phyloP scores from a whole-genome alignment of 1,284 basidiomycete species.

The Cryptococcus sp. region DNA sequence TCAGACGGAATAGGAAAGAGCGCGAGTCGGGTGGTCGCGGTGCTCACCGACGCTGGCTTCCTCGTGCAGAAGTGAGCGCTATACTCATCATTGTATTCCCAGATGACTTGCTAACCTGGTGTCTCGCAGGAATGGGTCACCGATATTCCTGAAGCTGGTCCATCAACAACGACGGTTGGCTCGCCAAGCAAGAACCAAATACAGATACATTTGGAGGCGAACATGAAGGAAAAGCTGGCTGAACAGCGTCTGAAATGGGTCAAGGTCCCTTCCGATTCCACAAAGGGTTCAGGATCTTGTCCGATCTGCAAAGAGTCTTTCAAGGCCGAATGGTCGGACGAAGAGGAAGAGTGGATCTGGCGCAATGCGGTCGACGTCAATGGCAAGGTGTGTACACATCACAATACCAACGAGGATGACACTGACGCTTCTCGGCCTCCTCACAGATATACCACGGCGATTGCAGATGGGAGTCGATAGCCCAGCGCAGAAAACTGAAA shows the following conservation, averaged over 20 bases:
- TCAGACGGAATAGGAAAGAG: conserved; percentile 87
- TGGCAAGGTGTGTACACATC: conserved; percentile 64
- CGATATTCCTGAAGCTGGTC: conserved; percentile 57
- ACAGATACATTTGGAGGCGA: not conserved
- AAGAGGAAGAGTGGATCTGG: conserved; percentile 99
- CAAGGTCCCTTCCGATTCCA: conserved; percentile 72
- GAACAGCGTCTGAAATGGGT: conserved; percentile 78
- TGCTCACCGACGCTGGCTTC: conserved; percentile 89
- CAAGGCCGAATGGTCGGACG: conserved; percentile 90
- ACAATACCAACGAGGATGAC: not conserved
- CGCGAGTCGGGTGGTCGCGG: conserved; percentile 81
- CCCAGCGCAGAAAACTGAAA: conserved; percentile 29
- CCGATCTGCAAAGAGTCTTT: conserved; percentile 95
- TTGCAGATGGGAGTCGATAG: conserved; percentile 66
- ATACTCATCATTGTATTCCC: not conserved
- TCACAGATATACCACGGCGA: conserved; percentile 85
- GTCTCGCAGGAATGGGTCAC: conserved; percentile 76
- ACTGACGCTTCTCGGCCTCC: conserved; percentile 8
- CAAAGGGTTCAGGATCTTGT: conserved; percentile 81
- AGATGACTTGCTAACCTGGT: not conserved
- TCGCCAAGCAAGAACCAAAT: conserved; percentile 3
- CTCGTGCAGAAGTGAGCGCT: conserved; percentile 74
- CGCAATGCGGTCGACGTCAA: conserved; percentile 83
- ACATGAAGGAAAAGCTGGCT: conserved; percentile 63
- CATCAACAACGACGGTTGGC: conserved; percentile 21